phyloP scores from a whole-genome alignment of 2,329 filamentous ascomycete species.

The Metarhizium humberi region DNA sequence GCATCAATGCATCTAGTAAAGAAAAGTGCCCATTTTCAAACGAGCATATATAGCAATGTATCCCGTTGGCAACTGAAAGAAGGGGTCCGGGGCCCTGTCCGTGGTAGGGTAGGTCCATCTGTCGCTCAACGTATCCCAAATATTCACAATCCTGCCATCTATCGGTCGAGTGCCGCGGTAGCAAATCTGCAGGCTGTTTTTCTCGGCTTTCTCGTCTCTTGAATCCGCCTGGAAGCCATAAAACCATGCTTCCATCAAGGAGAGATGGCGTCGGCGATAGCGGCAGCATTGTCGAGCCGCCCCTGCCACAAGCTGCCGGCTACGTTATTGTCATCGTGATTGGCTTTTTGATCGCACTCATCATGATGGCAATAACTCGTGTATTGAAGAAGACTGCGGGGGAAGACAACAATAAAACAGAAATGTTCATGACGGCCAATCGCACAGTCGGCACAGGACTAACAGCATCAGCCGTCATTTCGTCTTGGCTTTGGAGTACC shows the following conservation, averaged over 20 bases:
- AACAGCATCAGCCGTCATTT: constrained; percentile 44
- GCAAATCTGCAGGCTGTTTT: too few species aligned
- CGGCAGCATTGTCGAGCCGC: constrained; percentile 12
- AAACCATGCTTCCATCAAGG: not conserved
- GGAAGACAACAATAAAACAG: constrained; percentile 42
- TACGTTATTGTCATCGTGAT: constrained; percentile 24
- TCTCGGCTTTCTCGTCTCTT: too few species aligned
- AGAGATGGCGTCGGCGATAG: not conserved
- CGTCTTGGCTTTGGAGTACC: constrained; percentile 46
- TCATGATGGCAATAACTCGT: constrained; percentile 30
- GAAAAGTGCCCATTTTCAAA: too few species aligned
- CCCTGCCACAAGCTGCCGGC: constrained; percentile 19
- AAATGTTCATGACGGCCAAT: constrained; percentile 49
- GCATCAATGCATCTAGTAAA: too few species aligned
- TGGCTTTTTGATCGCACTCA: constrained; percentile 23
- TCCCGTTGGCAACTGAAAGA: too few species aligned
- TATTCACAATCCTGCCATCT: too few species aligned
- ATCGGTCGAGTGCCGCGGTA: too few species aligned
- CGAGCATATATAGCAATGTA: too few species aligned
- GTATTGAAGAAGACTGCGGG: constrained; percentile 33
- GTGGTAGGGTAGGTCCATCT: too few species aligned
- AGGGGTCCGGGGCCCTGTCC: too few species aligned
- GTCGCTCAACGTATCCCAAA: too few species aligned
- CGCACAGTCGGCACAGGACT: constrained; percentile 36
- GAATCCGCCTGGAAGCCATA: too few species aligned